Conservation (phyloP, 371 early-diverging fungal species). For the Haplosporangium sp. region DNA sequence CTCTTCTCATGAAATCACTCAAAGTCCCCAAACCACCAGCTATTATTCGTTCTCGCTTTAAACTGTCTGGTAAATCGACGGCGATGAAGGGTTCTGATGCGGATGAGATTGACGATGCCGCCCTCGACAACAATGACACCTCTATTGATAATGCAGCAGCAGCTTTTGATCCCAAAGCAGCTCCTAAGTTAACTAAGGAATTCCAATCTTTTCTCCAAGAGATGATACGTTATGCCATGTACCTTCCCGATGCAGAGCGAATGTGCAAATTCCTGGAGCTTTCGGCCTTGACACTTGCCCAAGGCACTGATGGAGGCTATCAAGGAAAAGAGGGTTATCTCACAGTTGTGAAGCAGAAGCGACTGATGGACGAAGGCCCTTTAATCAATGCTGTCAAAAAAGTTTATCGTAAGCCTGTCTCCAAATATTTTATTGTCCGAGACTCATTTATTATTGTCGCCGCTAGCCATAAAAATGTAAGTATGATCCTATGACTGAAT, state of each 20-base stretch:
- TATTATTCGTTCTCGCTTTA: conserved; percentile 40
- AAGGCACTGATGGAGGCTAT: conserved; percentile 53
- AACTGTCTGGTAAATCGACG: conserved; percentile 8
- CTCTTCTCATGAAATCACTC: conserved; percentile 24
- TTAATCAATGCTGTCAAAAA: conserved; percentile 50
- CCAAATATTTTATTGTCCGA: conserved; percentile 54
- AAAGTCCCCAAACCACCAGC: conserved; percentile 53
- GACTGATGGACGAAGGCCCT: conserved; percentile 54
- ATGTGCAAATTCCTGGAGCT: conserved; percentile 56
- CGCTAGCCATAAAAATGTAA: conserved; percentile 52
- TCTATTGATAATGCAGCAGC: conserved; percentile 6
- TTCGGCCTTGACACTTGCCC: conserved; percentile 48
- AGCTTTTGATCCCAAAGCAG: conserved; percentile 46
- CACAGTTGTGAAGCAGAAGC: conserved; percentile 47
- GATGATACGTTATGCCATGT: conserved; percentile 55
- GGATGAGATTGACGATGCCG: background rate
- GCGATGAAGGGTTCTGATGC: conserved; percentile 5
- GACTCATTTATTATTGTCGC: conserved; percentile 55
- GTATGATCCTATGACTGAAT: background rate
- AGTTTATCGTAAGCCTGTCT: conserved; percentile 48
- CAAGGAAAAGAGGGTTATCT: conserved; percentile 56
- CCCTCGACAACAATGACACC: background rate
- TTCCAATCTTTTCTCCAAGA: conserved; percentile 53
- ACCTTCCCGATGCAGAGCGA: conserved; percentile 52
- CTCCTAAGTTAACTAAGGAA: conserved; percentile 38